These are phyloP conservation scores for Ustanciosporium gigantosporum DNA, from an alignment of 1,284 basidiomycete genomes.

Conservation along the genomic window DNA sequence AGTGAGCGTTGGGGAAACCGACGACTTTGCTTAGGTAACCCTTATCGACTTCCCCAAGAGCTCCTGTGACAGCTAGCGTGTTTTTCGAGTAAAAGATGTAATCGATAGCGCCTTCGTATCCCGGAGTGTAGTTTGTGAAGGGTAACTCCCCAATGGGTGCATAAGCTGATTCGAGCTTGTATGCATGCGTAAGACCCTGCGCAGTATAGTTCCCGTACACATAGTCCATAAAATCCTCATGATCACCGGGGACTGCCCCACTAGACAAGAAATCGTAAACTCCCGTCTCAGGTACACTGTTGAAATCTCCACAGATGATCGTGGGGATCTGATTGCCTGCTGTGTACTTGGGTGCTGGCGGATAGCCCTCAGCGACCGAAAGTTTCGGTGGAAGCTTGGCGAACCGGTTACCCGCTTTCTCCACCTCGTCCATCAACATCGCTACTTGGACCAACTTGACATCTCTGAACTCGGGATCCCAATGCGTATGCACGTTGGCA, in stretches of 20 bases:
- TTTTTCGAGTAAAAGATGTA: constrained; percentile 88
- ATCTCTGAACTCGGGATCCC: constrained; percentile 90
- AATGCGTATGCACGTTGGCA: constrained; percentile 88
- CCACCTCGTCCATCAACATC: constrained; percentile 87
- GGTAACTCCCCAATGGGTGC: constrained; percentile 64
- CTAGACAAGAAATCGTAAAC: constrained; percentile 88
- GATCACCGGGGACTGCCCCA: constrained; percentile 70
- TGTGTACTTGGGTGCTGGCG: constrained; percentile 69
- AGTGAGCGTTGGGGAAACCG: constrained; percentile 95
- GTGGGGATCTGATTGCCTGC: constrained; percentile 87
- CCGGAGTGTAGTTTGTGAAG: constrained; percentile 87
- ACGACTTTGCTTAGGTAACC: constrained; percentile 85
- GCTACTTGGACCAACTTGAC: constrained; percentile 97
- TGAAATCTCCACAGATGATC: constrained; percentile 92
- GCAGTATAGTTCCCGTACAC: constrained; percentile 88
- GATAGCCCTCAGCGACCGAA: constrained; percentile 60
- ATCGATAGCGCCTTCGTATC: constrained; percentile 71
- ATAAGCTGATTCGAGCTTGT: constrained; percentile 84
- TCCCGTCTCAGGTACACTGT: constrained; percentile 82
- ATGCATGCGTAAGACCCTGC: constrained; percentile 80
- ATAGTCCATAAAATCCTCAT: constrained; percentile 91
- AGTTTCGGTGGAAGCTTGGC: constrained; percentile 77
- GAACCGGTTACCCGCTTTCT: constrained; percentile 84
- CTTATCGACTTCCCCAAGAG: constrained; percentile 85
- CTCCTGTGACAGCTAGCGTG: constrained; percentile 79